phyloP scores from a whole-genome alignment of 495 filamentous ascomycete species.

The Ascodesmis nigricans region DNA sequence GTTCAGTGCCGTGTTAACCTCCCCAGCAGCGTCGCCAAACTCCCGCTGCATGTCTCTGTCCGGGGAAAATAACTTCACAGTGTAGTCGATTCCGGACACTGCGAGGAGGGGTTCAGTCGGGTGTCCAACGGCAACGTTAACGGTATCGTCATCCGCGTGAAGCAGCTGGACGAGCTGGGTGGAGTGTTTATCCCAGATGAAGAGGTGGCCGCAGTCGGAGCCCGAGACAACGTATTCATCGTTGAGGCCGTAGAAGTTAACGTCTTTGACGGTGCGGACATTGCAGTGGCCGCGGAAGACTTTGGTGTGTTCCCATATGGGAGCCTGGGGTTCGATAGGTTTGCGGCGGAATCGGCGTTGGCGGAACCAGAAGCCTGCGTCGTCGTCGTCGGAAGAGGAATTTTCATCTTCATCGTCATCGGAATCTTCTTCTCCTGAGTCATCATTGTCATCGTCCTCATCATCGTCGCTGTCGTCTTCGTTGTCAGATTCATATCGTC shows the following conservation, averaged over 20 bases:
- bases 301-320: constrained; percentile 35
- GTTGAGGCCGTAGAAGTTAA: constrained; percentile 48
- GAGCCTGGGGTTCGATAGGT: constrained; percentile 32
- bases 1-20: constrained; percentile 16
- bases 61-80: constrained; percentile 53
- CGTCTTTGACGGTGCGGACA: constrained; percentile 51
- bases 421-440: constrained; percentile 22
- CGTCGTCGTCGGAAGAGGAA: constrained; percentile 18
- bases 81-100: constrained; percentile 50
- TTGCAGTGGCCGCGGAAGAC: constrained; percentile 50
- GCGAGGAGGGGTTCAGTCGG: constrained; percentile 52
- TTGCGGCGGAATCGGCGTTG: constrained; percentile 17
- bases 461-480: constrained; percentile 21
- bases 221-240: constrained; percentile 59
- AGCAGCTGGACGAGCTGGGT: constrained; percentile 43
- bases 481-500: constrained; percentile 8
- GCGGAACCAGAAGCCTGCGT: constrained; percentile 17
- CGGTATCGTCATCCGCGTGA: constrained; percentile 48
- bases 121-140: constrained; percentile 49
- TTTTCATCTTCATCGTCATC: constrained; percentile 20
- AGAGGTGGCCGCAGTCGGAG: constrained; percentile 45
- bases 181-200: constrained; percentile 49
- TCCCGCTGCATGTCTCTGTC: constrained; percentile 33
- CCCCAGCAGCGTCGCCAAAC: constrained; percentile 7
- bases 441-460: constrained; percentile 21